Percentiles rank a stretch among this genome's conserved stretches.
These are phyloP conservation scores for Eurotiales sp. DNA, from an alignment of 2,329 filamentous ascomycete species.

Conservation along the genomic window DNA sequence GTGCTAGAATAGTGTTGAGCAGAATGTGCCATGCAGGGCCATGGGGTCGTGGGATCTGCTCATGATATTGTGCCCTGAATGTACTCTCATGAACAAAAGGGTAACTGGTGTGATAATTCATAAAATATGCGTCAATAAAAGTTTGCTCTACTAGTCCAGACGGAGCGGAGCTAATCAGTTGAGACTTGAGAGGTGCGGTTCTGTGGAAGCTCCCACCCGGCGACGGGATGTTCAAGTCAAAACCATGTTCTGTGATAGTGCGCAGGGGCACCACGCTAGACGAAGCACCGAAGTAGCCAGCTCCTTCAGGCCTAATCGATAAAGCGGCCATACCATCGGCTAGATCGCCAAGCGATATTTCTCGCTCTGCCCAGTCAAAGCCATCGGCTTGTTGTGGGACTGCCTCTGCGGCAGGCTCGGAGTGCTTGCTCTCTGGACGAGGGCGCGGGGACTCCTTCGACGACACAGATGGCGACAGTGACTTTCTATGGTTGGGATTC, in stretches of 20 bases:
- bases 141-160: slow-evolving; percentile 38
- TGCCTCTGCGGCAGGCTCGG: slow-evolving; percentile 42
- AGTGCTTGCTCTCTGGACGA: slow-evolving; percentile 30
- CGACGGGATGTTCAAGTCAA: slow-evolving; percentile 35
- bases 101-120: slow-evolving; percentile 46
- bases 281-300: slow-evolving; percentile 39
- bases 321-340: slow-evolving; percentile 41
- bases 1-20: slow-evolving; percentile 43
- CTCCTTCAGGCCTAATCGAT: slow-evolving; percentile 37
- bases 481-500: slow-evolving; percentile 27
- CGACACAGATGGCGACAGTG: slow-evolving; percentile 33
- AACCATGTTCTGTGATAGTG: slow-evolving; percentile 36
- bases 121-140: slow-evolving; percentile 46
- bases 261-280: slow-evolving; percentile 39
- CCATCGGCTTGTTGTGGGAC: slow-evolving; percentile 42
- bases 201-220: slow-evolving; percentile 22
- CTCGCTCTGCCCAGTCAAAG: slow-evolving; percentile 50
- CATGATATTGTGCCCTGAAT: slow-evolving; percentile 46
- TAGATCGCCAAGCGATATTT: slow-evolving; percentile 35
- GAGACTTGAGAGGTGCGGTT: slow-evolving; percentile 34
- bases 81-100: slow-evolving; percentile 47
- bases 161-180: slow-evolving; percentile 34
- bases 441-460: slow-evolving; percentile 36
- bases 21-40: slow-evolving; percentile 44
- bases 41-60: slow-evolving; percentile 41